phyloP scores from a whole-genome alignment of 257 asterid species.

The Eucommia ulmoides region DNA sequence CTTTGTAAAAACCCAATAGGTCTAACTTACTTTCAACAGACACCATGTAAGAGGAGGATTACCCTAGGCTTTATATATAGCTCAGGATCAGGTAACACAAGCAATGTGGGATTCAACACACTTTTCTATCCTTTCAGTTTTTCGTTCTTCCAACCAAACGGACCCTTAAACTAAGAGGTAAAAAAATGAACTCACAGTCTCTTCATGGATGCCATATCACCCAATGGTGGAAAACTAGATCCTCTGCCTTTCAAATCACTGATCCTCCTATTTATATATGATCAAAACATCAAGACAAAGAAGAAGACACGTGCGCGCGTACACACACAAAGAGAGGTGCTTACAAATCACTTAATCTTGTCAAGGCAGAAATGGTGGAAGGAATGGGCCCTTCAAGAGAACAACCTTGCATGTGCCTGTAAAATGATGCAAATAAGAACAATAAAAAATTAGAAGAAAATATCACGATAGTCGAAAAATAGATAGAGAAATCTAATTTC shows the following conservation, averaged over 20 bases:
- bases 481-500: too few relatives aligned
- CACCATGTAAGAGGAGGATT: too few relatives aligned
- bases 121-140: too few relatives aligned
- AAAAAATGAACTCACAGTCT: slow-evolving; percentile 35
- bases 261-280: slow-evolving; percentile 97
- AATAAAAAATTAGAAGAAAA: background rate
- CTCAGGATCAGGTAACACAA: too few relatives aligned
- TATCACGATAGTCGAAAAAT: too few relatives aligned
- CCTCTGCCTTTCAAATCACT: slow-evolving; percentile 59
- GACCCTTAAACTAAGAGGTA: too few relatives aligned
- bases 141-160: too few relatives aligned
- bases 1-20: too few relatives aligned
- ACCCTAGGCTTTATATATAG: too few relatives aligned
- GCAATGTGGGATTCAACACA: too few relatives aligned
- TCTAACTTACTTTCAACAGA: too few relatives aligned
- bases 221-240: slow-evolving; percentile 55
- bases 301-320: background rate
- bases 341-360: slow-evolving; percentile 63
- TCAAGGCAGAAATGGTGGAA: slow-evolving; percentile 50
- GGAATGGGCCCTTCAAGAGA: slow-evolving; percentile 89
- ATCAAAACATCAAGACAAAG: slow-evolving; percentile 11
- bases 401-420: slow-evolving; percentile 92
- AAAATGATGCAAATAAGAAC: slow-evolving; percentile 1
- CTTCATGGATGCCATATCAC: slow-evolving; percentile 41
- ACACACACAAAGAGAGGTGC: slow-evolving; percentile 11